Evolutionary conservation across 2,329 filamentous ascomycete genomes (phyloP).

Genomic region (Blumeria graminis): DNA sequence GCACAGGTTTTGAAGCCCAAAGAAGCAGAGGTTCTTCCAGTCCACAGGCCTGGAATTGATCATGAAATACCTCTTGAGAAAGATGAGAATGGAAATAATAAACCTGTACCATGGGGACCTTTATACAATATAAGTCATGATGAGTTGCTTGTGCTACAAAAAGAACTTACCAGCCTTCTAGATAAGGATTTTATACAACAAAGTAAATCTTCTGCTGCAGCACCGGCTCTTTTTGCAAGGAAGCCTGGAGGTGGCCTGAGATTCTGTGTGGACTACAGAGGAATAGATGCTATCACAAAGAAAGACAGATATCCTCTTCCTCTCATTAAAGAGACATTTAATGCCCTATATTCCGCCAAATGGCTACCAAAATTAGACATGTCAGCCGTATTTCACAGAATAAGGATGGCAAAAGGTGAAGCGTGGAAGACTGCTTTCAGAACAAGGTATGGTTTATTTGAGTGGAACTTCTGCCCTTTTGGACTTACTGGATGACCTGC

Average conservation of each 20-base stretch:
- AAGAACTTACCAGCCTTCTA: background rate
- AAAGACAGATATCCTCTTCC: background rate
- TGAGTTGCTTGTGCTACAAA: background rate
- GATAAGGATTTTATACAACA: background rate
- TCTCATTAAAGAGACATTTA: background rate
- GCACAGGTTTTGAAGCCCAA: background rate
- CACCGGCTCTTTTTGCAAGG: background rate
- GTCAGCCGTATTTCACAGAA: background rate
- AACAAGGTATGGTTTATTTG: background rate
- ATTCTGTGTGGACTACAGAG: background rate
- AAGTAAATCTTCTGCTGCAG: background rate
- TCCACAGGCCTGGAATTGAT: background rate
- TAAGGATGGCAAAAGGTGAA: background rate
- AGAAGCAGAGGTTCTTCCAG: background rate
- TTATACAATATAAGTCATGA: background rate
- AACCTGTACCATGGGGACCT: background rate
- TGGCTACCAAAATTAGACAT: background rate
- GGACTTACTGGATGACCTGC: background rate
- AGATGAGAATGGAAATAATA: background rate
- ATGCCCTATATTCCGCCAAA: background rate
- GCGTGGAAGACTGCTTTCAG: background rate
- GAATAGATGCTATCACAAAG: background rate
- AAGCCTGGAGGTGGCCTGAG: background rate
- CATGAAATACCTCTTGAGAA: background rate
- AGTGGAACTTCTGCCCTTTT: constrained; percentile 2